phyloP scores from a whole-genome alignment of 257 asterid species.

The Ilex aquifolium region DNA sequence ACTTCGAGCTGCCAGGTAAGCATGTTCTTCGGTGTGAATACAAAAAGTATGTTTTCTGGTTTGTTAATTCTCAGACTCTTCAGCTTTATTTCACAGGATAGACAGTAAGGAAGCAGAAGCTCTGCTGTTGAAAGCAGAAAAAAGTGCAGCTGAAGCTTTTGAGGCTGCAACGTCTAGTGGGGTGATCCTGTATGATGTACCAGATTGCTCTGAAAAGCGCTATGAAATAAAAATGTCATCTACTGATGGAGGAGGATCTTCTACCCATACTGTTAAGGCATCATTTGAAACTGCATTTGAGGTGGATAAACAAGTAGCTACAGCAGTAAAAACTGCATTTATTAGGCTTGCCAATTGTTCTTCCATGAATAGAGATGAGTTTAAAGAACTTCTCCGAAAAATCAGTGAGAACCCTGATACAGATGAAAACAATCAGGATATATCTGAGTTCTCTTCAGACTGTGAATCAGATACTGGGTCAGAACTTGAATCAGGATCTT shows the following conservation, averaged over 20 bases:
- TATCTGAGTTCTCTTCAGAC: conserved; percentile 37
- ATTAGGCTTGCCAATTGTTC: conserved; percentile 67
- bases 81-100: conserved; percentile 39
- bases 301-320: conserved; percentile 92
- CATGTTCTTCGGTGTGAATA: background rate
- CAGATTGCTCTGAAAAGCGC: conserved; percentile 45
- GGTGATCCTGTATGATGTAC: conserved; percentile 66
- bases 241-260: conserved; percentile 39
- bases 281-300: conserved; percentile 83
- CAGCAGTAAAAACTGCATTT: conserved; percentile 80
- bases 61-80: background rate
- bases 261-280: conserved; percentile 61
- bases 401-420: conserved; percentile 79
- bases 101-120: conserved; percentile 78
- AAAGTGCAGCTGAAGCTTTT: conserved; percentile 63
- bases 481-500: conserved; percentile 25
- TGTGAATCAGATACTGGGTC: conserved; percentile 50
- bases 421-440: conserved; percentile 31
- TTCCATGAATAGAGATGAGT: conserved; percentile 61
- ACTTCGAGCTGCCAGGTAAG: conserved; percentile 82
- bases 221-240: conserved; percentile 44
- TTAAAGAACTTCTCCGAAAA: conserved; percentile 63
- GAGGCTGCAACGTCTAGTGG: conserved; percentile 74
- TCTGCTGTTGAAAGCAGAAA: conserved; percentile 47
- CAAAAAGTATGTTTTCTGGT: background rate